Conservation (phyloP, 768 basidiomycete species). For the Tylopilus plumbeoviolaceoides region DNA sequence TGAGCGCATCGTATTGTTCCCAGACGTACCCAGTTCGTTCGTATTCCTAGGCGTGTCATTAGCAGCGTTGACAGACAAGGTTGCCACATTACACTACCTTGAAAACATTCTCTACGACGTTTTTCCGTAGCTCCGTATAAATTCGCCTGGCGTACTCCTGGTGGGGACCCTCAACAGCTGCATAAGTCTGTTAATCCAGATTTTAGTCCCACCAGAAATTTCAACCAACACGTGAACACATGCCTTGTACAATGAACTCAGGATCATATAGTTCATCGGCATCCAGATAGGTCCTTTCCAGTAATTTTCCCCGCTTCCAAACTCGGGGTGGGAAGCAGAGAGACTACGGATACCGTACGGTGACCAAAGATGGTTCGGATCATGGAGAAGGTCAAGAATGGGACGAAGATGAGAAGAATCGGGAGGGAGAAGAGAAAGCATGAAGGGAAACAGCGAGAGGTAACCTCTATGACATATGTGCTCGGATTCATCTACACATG, state of each 20-base stretch:
- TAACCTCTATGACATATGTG: constrained; percentile 92
- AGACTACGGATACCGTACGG: constrained; percentile 85
- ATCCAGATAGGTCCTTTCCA: constrained; percentile 98
- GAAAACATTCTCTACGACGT: constrained; percentile 82
- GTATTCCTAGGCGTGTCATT: constrained; percentile 60
- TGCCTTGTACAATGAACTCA: constrained; percentile 77
- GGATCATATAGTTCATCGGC: constrained; percentile 92
- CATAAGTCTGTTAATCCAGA: constrained; percentile 58
- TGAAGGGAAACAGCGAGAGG: constrained; percentile 89
- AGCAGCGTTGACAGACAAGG: constrained; percentile 1
- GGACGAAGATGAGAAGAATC: constrained; percentile 75
- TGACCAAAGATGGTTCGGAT: constrained; percentile 89
- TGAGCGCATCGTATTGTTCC: constrained; percentile 91
- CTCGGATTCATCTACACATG: constrained; percentile 74
- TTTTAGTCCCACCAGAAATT: neutral
- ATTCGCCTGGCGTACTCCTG: constrained; percentile 71
- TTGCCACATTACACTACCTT: constrained; percentile 41
- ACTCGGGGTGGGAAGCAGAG: constrained; percentile 83
- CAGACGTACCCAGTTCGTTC: constrained; percentile 91
- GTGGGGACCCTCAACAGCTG: constrained; percentile 73
- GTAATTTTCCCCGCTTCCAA: constrained; percentile 92
- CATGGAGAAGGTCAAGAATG: constrained; percentile 75
- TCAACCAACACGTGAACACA: neutral
- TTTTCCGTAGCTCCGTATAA: constrained; percentile 74
- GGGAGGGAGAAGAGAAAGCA: constrained; percentile 74